Evolutionary conservation across 106 monocot species (phyloP), one percentile per base, ranked within the genome.

Genomic region (Dendrobium catenatum): DNA sequence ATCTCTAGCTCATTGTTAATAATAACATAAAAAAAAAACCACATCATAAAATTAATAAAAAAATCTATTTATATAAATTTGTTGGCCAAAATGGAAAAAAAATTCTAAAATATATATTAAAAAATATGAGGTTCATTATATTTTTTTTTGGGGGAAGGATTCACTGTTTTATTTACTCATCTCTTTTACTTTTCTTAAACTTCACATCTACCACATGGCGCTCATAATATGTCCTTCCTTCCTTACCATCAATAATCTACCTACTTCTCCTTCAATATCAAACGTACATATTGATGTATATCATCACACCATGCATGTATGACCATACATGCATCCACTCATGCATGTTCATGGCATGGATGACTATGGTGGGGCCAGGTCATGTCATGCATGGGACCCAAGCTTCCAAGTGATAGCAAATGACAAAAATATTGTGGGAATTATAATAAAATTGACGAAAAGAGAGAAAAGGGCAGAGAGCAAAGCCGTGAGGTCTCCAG

Each of bases 321-420:
- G 70, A 27, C 16, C 27, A 37, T n/a, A 31, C 70, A 70, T 70
- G 70, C n/a, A 13, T 15, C 27, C 18, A 37, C 4, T 70, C 13
- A 70, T 70, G 15, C 33, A 16, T 20, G 17, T 9, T 8, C 33
- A 70, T 70, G 15, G 0, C 70, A 70, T 13, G 33, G 3, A 70
- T 70, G n/a, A 44, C 43, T 19, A 13, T 37, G 74, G n/a, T 5
- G 7, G 73, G 42, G 42, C 73, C 73, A 73, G 16, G n/a, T 20
- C 70, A 70, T n/a, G 42, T 43, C 73, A 74, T 74, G 73, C 73
- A 44, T 74, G 73, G 73, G 43, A 20, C 43, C 74, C 74, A 5
- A 74, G 11, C 17, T 70, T 70, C 70, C 37, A 2, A 66, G 4
- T 44, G 13, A 31, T 73, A 42, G 33, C 73, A 73, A 31, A 19